Evolutionary conservation across 1,284 basidiomycete genomes (phyloP), one percentile per base, ranked within the genome.

Genomic region (Taiwanofungus camphoratus): DNA sequence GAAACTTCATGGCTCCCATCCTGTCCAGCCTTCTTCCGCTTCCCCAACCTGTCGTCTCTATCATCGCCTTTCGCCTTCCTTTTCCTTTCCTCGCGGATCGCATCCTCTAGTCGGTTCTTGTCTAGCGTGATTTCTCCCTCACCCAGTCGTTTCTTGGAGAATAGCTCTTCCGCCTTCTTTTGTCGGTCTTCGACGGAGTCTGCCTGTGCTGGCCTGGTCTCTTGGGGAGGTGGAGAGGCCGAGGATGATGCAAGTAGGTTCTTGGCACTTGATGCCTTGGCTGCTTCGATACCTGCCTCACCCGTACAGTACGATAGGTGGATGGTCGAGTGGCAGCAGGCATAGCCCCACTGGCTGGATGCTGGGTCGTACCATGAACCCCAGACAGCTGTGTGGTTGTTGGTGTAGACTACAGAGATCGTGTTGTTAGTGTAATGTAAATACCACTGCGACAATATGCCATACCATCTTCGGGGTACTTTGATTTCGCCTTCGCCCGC

Each of bases 381-480:
- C 94, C 94, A 99, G 6, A 98, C 82, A 2, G 80, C 68, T 0
- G 84, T 91, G 59, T 99, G 96, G 61, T 99, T 99, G 66, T 94
- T 94, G 57, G 87, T 73, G 56, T 76, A 82, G n/a, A 93, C 91
- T 92, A 45, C 18, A 32, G 30, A 34, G 11, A 43, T 4, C 21
- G 36, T n/a, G n/a, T n/a, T n/a, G n/a, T 34, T 15, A 49, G 39
- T 37, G 34, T 18, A 4, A 35, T 13, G 36, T 23, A 24, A 18
- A 41, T 32, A 37, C 5, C 39, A 42, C 37, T 20, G 43, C 15
- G 7, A 32, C 20, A 33, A n/a, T 5, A 12, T 18, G 36, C 69
- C 81, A 54, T 60, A 91, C 89, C 82, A 76, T 97, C 94, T 66
- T 97, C 95, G 15, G 87, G 82, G 65, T 98, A 99, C 65, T 96